Evolutionary conservation across 768 basidiomycete genomes (phyloP).

Genomic region (Scleroderma citrinum): DNA sequence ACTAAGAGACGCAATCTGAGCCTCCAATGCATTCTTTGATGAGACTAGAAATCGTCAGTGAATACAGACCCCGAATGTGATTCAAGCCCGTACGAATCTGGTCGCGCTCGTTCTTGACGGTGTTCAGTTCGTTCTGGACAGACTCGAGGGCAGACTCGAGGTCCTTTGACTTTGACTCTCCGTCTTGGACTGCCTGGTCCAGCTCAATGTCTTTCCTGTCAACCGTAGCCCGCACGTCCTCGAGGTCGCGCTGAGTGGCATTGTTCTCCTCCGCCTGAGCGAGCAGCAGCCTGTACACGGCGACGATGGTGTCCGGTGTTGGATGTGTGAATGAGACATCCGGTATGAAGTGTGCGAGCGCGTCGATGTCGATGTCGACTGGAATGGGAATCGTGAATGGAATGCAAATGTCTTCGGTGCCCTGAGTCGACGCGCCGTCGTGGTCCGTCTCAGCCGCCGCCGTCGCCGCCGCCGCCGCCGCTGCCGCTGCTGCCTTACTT

Average conservation of each 20-base stretch:
- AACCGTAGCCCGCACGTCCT: conserved; percentile 60
- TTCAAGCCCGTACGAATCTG: conserved; percentile 47
- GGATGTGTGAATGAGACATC: conserved; percentile 52
- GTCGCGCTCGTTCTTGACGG: conserved; percentile 57
- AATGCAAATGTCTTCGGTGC: conserved; percentile 31
- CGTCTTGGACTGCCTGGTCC: conserved; percentile 79
- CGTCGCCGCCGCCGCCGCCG: conserved; percentile 34
- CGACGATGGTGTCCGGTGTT: conserved; percentile 52
- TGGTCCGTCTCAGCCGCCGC: conserved; percentile 28
- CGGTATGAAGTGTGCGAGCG: conserved; percentile 55
- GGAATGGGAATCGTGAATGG: conserved; percentile 45
- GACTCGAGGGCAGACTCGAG: conserved; percentile 47
- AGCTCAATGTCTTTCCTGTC: conserved; percentile 77
- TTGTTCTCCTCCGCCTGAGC: conserved; percentile 54
- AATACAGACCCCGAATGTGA: not conserved
- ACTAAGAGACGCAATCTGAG: conserved; percentile 51
- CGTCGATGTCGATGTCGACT: conserved; percentile 60
- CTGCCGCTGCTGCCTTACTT: conserved; percentile 48
- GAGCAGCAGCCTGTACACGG: conserved; percentile 57
- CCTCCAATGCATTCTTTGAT: conserved; percentile 43
- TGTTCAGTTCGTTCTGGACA: conserved; percentile 49
- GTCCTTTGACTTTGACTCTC: conserved; percentile 55
- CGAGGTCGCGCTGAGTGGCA: conserved; percentile 53
- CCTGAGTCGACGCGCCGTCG: conserved; percentile 28
- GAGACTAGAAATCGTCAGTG: conserved; percentile 31